These are phyloP conservation scores for Cyclanthera cordifolia DNA, from an alignment of 306 rosid species.

Conservation along the genomic window DNA sequence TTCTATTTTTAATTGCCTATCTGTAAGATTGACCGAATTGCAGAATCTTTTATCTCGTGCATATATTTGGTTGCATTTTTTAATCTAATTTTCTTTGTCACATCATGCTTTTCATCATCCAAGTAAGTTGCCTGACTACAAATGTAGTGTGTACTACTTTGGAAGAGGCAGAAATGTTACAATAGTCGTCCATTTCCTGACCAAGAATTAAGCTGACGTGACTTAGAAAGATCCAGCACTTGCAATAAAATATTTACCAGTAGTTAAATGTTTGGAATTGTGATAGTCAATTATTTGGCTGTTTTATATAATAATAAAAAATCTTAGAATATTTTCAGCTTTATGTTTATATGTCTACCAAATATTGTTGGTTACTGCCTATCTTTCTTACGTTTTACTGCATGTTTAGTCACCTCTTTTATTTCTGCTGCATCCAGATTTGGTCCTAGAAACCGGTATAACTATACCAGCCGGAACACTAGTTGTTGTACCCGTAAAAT, in stretches of 20 bases:
- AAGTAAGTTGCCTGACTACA: neutral
- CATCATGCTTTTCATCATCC: neutral
- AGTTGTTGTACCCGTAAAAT: constrained; percentile 55
- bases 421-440: constrained; percentile 27
- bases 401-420: constrained; percentile 15
- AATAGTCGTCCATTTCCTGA: neutral
- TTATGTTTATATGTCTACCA: neutral
- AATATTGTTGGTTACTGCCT: neutral
- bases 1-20: neutral
- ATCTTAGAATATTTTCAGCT: constrained; percentile 1
- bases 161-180: neutral
- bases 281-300: neutral
- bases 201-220: neutral
- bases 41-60: neutral
- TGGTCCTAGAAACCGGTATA: constrained; percentile 42
- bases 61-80: neutral
- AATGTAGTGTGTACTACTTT: neutral
- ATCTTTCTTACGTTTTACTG: constrained; percentile 7
- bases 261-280: neutral
- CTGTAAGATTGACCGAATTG: neutral
- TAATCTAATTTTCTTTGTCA: neutral
- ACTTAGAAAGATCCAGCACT: neutral
- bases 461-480: constrained; percentile 62
- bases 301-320: neutral
- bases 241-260: neutral